Conservation (phyloP, 169 alveolate species). For the Neospora caninum region DNA sequence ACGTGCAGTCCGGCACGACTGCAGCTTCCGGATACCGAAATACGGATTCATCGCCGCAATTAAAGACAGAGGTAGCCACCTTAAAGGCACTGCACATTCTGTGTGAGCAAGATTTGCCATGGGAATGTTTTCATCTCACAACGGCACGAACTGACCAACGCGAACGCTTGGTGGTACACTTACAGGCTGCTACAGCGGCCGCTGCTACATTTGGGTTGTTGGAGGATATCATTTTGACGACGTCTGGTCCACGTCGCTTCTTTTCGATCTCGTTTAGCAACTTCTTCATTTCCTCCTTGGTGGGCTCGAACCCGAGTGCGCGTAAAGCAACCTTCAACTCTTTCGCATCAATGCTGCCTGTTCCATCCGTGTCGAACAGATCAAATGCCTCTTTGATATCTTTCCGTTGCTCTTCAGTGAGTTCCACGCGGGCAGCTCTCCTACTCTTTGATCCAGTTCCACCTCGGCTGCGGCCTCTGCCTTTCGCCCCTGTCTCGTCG, state of each 20-base stretch:
- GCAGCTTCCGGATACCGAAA: too few relatives aligned
- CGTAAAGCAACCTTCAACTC: slow-evolving; percentile 98
- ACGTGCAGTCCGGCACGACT: neutral
- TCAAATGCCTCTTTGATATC: slow-evolving; percentile 96
- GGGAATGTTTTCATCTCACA: too few relatives aligned
- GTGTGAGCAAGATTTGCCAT: too few relatives aligned
- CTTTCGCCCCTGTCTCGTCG: neutral
- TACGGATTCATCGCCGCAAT: too few relatives aligned
- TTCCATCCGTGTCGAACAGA: slow-evolving; percentile 92
- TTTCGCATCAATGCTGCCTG: slow-evolving; percentile 91
- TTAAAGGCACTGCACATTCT: neutral
- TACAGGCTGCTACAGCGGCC: slow-evolving; percentile 11
- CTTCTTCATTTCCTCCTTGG: slow-evolving; percentile 89
- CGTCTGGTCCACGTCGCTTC: slow-evolving; percentile 43
- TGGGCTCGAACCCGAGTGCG: slow-evolving; percentile 98
- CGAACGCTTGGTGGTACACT: neutral
- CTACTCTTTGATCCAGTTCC: slow-evolving; percentile 1
- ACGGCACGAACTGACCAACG: too few relatives aligned
- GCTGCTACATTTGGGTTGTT: neutral
- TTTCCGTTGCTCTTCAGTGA: slow-evolving; percentile 57
- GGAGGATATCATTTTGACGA: neutral
- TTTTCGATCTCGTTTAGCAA: slow-evolving; percentile 75
- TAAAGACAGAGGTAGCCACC: too few relatives aligned
- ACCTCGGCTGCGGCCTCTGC: neutral
- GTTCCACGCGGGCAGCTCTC: slow-evolving; percentile 54